Conservation (phyloP, 495 filamentous ascomycete species). For the Xylaria bambusicola region DNA sequence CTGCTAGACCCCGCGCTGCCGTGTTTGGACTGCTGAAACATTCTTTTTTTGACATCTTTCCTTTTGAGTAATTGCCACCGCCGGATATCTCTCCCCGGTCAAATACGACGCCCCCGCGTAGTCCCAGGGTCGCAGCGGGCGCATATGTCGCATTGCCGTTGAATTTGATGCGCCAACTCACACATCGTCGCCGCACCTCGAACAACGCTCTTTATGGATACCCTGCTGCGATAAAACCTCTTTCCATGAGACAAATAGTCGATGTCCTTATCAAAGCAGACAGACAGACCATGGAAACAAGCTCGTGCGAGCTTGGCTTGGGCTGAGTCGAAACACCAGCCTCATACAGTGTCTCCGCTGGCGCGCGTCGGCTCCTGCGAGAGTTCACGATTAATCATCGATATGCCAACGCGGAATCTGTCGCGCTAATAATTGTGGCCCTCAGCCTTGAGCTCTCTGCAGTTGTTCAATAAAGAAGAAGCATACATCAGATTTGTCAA, state of each 20-base stretch:
- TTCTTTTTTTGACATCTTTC: neutral
- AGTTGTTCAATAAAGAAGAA: neutral
- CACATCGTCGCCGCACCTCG: neutral
- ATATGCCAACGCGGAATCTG: slow-evolving; percentile 7
- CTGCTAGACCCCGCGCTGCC: neutral
- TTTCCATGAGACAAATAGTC: neutral
- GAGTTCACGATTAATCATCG: slow-evolving; percentile 3
- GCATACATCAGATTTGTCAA: neutral
- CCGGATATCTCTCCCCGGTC: slow-evolving; percentile 6
- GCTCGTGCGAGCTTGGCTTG: slow-evolving; percentile 13
- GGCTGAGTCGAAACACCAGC: slow-evolving; percentile 8
- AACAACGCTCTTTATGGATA: neutral
- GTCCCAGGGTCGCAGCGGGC: slow-evolving; percentile 3
- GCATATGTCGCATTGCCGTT: slow-evolving; percentile 7
- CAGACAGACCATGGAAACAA: slow-evolving; percentile 6
- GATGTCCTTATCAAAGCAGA: neutral
- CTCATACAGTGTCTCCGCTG: neutral
- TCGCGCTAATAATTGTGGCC: neutral
- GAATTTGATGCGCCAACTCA: slow-evolving; percentile 3
- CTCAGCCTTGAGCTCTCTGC: neutral
- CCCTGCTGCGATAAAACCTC: neutral
- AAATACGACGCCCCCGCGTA: neutral
- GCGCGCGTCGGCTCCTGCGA: slow-evolving; percentile 1
- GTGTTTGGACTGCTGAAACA: slow-evolving; percentile 5
- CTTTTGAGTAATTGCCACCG: neutral